phyloP scores from a whole-genome alignment of 1,284 basidiomycete genomes.

The Bjerkandera adusta region DNA sequence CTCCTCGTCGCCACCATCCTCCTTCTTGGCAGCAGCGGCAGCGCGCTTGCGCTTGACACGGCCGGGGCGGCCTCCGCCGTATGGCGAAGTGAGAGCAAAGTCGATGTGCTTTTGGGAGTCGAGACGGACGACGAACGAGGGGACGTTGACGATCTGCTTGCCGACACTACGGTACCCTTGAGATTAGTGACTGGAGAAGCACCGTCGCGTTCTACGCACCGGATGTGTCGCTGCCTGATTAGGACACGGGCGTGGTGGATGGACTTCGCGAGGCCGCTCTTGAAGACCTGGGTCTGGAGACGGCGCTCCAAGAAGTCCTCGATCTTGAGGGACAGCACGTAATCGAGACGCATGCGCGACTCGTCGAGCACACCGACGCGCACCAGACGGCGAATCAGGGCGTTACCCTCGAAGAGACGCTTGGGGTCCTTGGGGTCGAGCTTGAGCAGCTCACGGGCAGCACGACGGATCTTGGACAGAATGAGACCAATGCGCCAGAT shows the following conservation, averaged over 20 bases:
- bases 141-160: conserved; percentile 99
- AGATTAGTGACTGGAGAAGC: conserved; percentile 1
- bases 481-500: conserved; percentile 99
- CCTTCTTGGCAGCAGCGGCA: conserved; percentile 89
- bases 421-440: conserved; percentile 99
- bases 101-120: conserved; percentile 99
- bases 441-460: conserved; percentile 99
- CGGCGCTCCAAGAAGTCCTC: conserved; percentile 99
- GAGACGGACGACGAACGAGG: conserved; percentile 97
- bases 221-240: conserved; percentile 96
- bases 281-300: conserved; percentile 99
- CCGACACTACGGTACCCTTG: conserved; percentile 66
- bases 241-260: conserved; percentile 99
- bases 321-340: conserved; percentile 98
- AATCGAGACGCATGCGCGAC: conserved; percentile 98
- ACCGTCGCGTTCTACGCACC: conserved; percentile 47
- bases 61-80: conserved; percentile 95
- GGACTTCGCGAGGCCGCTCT: conserved; percentile 95
- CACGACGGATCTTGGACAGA: conserved; percentile 99
- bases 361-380: conserved; percentile 99
- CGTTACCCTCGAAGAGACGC: conserved; percentile 99
- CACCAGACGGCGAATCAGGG: conserved; percentile 97
- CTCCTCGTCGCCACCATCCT: conserved; percentile 86
- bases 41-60: conserved; percentile 99
- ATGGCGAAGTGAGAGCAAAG: conserved; percentile 96